phyloP scores from a whole-genome alignment of 345 rosid species.

The Eucalyptus caleyi region DNA sequence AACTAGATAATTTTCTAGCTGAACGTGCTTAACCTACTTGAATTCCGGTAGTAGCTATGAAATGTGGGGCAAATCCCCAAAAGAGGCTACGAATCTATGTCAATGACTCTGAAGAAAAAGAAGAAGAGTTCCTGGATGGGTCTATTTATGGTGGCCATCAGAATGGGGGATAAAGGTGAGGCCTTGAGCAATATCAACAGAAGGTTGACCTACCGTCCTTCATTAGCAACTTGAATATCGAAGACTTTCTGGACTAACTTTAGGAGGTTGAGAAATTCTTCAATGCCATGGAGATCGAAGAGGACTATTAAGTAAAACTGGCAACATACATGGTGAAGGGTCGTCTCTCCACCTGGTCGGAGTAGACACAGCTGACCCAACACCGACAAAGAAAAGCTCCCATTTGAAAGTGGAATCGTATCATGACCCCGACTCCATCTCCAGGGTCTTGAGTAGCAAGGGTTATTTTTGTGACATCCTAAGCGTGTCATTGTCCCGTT shows the following conservation, averaged over 20 bases:
- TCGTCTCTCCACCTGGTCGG: neutral
- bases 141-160: neutral
- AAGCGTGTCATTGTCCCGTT: fast-evolving
- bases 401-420: neutral
- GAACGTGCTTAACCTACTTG: neutral
- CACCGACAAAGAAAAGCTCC: neutral
- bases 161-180: neutral
- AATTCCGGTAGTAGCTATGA: neutral
- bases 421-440: too few relatives aligned
- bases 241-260: neutral
- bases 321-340: neutral
- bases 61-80: neutral
- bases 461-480: fast-evolving
- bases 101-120: neutral
- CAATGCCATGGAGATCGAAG: neutral
- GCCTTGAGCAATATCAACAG: neutral
- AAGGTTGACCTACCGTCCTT: neutral
- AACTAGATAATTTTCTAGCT: neutral
- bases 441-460: too few relatives aligned
- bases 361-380: neutral
- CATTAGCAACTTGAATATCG: neutral
- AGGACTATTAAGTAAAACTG: neutral
- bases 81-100: neutral
- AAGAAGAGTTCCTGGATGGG: neutral
- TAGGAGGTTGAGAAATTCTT: neutral